Evolutionary conservation across 148 eudicot species (phyloP).

Genomic region (Mesembryanthemum crystallinum): DNA sequence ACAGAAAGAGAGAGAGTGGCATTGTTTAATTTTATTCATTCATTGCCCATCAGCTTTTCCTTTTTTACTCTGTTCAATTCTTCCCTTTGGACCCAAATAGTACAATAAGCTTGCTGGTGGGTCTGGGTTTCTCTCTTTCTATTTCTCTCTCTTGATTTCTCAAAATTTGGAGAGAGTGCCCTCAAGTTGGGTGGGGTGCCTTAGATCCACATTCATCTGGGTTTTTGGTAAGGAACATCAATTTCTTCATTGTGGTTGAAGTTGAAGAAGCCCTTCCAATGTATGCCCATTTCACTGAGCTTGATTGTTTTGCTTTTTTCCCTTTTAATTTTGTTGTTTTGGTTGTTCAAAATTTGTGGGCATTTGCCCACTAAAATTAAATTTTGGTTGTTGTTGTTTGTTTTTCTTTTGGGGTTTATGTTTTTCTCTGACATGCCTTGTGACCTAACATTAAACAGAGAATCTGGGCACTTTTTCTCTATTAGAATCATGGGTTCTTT

Average conservation of each 20-base stretch:
- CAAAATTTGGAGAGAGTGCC: not conserved
- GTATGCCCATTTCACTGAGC: conserved; percentile 26
- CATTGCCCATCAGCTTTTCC: conserved; percentile 10
- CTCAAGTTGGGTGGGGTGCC: conserved; percentile 6
- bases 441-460: conserved; percentile 25
- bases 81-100: conserved; percentile 20
- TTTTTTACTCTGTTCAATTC: conserved; percentile 15
- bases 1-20: not conserved
- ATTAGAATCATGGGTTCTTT: conserved; percentile 23
- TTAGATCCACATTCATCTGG: conserved; percentile 16
- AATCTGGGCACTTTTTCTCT: conserved; percentile 27
- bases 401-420: not conserved
- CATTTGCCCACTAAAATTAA: not conserved
- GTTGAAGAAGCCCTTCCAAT: not conserved
- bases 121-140: not conserved
- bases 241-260: conserved; percentile 8
- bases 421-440: not conserved
- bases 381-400: not conserved
- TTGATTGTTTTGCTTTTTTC: not conserved
- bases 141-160: not conserved
- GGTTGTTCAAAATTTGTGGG: conserved; percentile 7
- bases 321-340: not conserved
- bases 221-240: not conserved
- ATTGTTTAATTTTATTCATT: not conserved
- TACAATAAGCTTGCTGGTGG: not conserved